A percentile compares a stretch with the other conserved stretches of the same genome.
Evolutionary conservation across 2,329 filamentous ascomycete genomes (phyloP).

Genomic region (Lachnellula cervina): DNA sequence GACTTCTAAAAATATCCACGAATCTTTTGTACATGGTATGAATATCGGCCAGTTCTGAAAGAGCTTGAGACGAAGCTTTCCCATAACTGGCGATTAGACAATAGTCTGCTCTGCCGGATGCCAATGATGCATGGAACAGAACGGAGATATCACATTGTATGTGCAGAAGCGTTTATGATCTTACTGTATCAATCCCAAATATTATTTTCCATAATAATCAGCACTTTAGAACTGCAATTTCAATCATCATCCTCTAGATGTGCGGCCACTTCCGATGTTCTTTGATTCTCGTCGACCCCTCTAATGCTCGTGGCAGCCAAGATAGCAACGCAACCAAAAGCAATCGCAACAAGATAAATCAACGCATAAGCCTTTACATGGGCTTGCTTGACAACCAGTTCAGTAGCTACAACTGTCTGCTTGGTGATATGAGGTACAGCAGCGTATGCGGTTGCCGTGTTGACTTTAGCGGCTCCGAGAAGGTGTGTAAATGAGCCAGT

Average conservation of each 20-base stretch:
- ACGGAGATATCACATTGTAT: too few species aligned
- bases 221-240: too few species aligned
- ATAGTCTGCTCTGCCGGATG: too few species aligned
- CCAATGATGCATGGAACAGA: too few species aligned
- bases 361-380: conserved; percentile 34
- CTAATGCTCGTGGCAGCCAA: conserved; percentile 30
- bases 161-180: too few species aligned
- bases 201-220: too few species aligned
- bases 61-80: too few species aligned
- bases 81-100: too few species aligned
- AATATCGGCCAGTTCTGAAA: too few species aligned
- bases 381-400: conserved; percentile 29
- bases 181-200: too few species aligned
- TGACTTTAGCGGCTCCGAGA: background rate
- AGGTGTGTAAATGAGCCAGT: background rate
- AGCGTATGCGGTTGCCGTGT: background rate
- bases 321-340: conserved; percentile 33
- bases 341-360: conserved; percentile 35
- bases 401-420: conserved; percentile 14
- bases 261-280: conserved; percentile 28
- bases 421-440: background rate
- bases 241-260: conserved; percentile 24
- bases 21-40: too few species aligned
- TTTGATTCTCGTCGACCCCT: conserved; percentile 31
- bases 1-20: too few species aligned